Evolutionary conservation across 371 early-diverging fungal genomes (phyloP).

Genomic region (Mucor indicus): DNA sequence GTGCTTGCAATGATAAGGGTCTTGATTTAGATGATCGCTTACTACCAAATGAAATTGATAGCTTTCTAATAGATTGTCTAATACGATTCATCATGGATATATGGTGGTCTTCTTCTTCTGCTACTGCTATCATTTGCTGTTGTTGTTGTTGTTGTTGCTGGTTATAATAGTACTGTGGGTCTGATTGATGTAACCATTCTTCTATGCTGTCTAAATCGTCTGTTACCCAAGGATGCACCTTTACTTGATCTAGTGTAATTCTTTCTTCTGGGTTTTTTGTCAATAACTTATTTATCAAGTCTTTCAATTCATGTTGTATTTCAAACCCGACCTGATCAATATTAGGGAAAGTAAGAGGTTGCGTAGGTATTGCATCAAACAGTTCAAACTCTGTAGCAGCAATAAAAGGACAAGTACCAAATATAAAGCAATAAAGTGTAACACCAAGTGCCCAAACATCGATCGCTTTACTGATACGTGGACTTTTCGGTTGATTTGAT

Average conservation of each 20-base stretch:
- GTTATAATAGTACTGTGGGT: constrained; percentile 20
- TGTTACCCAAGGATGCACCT: constrained; percentile 91
- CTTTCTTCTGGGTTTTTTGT: constrained; percentile 86
- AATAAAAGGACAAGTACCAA: constrained; percentile 95
- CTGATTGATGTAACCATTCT: constrained; percentile 35
- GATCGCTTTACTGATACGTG: constrained; percentile 78
- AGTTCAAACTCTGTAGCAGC: constrained; percentile 97
- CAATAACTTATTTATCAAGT: constrained; percentile 70
- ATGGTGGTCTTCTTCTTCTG: constrained; percentile 26
- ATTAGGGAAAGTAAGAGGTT: constrained; percentile 44
- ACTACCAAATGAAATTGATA: constrained; percentile 52
- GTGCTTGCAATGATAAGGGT: too few species aligned
- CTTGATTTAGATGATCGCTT: too few species aligned
- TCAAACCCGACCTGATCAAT: constrained; percentile 24
- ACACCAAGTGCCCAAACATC: constrained; percentile 99
- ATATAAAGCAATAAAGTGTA: constrained; percentile 97
- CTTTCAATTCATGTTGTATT: constrained; percentile 36
- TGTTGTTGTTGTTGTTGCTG: too few species aligned
- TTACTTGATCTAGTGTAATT: constrained; percentile 82
- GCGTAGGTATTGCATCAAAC: constrained; percentile 83
- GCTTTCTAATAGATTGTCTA: constrained; percentile 19
- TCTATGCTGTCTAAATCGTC: constrained; percentile 65
- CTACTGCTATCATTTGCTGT: constrained; percentile 27
- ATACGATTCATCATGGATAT: constrained; percentile 33
- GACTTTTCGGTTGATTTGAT: constrained; percentile 12